Base-by-base conservation (phyloP, 2,329 filamentous ascomycete genomes). In the Aureobasidium subglaciale region DNA sequence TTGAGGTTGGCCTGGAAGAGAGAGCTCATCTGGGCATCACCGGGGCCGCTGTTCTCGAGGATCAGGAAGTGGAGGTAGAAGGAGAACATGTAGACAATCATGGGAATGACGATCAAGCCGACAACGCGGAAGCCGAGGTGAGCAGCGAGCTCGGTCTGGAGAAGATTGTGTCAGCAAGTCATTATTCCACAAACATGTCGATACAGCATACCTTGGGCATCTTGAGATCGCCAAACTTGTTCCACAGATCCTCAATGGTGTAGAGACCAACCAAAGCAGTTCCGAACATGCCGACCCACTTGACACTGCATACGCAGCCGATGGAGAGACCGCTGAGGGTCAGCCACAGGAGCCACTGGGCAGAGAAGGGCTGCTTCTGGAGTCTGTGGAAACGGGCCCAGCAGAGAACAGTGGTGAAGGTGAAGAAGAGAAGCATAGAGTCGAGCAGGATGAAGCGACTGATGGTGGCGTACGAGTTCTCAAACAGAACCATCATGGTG, bases 11-110 rank as follows among this genome's bases (percentile, higher is more conserved):
- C 93, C 71, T 99, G 93, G 81, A 99, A 99, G 49, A 99, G 83
- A 24, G 93, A 99, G 75, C 91, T 96, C 93, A 99, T 99, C 74
- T 99, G 93, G n/a, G 93, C 93, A 75, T 99, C 93, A 55, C 93
- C 93, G 7, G 95, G 93, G 18, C 93, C 93, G 64, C 86, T 92
- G 74, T 90, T 92, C 71, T 95, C 89, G 57, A 99, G 82, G 60
- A 99, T 89, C 60, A 90, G 80, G 72, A 99, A 99, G 74, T 99
- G 93, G 54, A 96, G 74, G 64, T 88, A 95, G 71, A 99, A 99
- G 40, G 90, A 95, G 69, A 96, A 85, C 74, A 96, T 85, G 76
- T 99, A 99, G 65, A 99, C 90, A 57, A 92, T 75, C 67, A 95
- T 78, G 6, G 93, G 93, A 49, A 99, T 80, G 59, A 96, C 68